Evolutionary conservation across 345 rosid species (phyloP).

Genomic region (Microcos paniculata): DNA sequence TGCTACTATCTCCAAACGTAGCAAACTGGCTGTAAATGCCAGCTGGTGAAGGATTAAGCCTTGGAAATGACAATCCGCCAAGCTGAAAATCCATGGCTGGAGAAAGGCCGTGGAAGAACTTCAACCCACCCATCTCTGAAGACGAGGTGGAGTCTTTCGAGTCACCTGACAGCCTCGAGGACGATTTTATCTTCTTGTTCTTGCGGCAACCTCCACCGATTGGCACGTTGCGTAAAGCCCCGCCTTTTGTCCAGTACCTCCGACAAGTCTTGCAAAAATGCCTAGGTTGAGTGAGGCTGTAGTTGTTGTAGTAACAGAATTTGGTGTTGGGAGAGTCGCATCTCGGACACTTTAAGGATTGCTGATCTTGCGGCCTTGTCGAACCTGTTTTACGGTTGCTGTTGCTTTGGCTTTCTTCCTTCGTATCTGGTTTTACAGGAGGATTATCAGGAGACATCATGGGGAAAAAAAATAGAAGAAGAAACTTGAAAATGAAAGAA

Average conservation of each 20-base stretch:
- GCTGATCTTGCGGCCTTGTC: conserved; percentile 33
- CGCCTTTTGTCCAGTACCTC: conserved; percentile 88
- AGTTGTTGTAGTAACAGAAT: conserved; percentile 93
- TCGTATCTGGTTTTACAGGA: conserved; percentile 28
- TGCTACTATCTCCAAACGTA: conserved; percentile 38
- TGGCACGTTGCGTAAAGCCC: conserved; percentile 80
- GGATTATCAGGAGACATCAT: conserved; percentile 34
- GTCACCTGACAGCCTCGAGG: conserved; percentile 41
- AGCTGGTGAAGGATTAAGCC: conserved; percentile 35
- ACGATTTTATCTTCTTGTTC: conserved; percentile 67
- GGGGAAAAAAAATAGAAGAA: not conserved
- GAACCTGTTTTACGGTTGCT: conserved; percentile 34
- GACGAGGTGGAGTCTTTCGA: conserved; percentile 42
- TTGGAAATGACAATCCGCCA: conserved; percentile 57
- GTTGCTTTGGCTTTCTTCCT: conserved; percentile 33
- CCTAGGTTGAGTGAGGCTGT: conserved; percentile 85
- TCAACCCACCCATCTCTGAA: conserved; percentile 55
- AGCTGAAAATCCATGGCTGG: conserved; percentile 81
- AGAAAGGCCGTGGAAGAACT: conserved; percentile 58
- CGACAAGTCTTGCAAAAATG: conserved; percentile 86
- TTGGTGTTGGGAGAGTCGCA: conserved; percentile 88
- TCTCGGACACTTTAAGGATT: conserved; percentile 62
- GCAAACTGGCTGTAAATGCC: conserved; percentile 43
- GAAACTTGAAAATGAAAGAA: not conserved
- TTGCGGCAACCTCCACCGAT: conserved; percentile 82